Conservation (phyloP, 257 asterid species). For the Prunella vulgaris region DNA sequence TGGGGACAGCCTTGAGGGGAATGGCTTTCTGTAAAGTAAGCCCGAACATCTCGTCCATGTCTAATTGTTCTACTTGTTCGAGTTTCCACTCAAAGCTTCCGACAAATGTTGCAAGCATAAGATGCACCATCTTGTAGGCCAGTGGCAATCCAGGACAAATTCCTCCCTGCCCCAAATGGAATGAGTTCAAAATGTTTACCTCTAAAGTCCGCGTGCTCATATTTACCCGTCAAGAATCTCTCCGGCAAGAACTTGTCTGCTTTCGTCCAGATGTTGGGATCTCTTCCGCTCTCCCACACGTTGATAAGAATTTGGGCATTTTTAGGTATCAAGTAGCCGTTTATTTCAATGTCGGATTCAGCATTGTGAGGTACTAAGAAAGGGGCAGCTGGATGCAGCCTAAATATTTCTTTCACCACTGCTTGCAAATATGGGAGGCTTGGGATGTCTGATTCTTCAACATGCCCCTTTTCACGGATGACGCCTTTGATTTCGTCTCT, state of each 20-base stretch:
- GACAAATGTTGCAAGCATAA: slow-evolving; percentile 30
- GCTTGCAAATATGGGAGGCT: slow-evolving; percentile 28
- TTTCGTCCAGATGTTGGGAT: slow-evolving; percentile 20
- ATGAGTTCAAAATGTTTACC: slow-evolving; percentile 37
- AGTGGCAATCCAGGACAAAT: slow-evolving; percentile 39
- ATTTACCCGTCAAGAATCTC: slow-evolving; percentile 22
- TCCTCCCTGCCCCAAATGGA: slow-evolving; percentile 38
- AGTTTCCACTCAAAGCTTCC: slow-evolving; percentile 34
- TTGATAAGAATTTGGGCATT: slow-evolving; percentile 28
- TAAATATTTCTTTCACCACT: slow-evolving; percentile 33
- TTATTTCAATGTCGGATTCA: slow-evolving; percentile 13
- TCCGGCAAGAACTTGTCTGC: slow-evolving; percentile 32
- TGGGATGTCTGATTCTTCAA: slow-evolving; percentile 29
- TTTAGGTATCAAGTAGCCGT: slow-evolving; percentile 27
- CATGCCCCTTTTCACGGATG: not conserved
- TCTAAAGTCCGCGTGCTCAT: slow-evolving; percentile 9
- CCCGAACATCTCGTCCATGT: slow-evolving; percentile 32
- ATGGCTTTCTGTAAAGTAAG: slow-evolving; percentile 28
- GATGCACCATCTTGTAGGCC: slow-evolving; percentile 37
- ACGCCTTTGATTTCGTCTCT: slow-evolving; percentile 16
- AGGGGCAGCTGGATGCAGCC: slow-evolving; percentile 35
- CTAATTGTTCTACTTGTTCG: slow-evolving; percentile 20
- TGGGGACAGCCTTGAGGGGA: slow-evolving; percentile 26
- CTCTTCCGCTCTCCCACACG: slow-evolving; percentile 40
- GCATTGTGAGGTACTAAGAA: slow-evolving; percentile 30